These are phyloP conservation scores for Coemansia sp. DNA, from an alignment of 192 early-diverging fungal genomes.

Conservation along the genomic window DNA sequence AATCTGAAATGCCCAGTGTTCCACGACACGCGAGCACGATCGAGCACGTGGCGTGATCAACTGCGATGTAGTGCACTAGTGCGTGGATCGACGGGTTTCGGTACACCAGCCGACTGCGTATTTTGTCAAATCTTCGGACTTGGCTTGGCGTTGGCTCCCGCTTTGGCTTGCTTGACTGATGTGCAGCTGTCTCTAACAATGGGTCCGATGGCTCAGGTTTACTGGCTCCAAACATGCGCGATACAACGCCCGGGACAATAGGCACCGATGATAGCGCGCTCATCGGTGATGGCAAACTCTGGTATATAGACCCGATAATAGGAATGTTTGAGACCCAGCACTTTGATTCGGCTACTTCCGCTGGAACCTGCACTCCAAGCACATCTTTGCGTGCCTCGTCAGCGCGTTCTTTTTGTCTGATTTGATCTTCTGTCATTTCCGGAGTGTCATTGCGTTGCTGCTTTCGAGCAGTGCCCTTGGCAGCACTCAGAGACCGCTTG, in stretches of 20 bases:
- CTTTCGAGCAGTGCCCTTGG: constrained; percentile 1
- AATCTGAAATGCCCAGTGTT: constrained; percentile 80
- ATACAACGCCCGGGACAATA: constrained; percentile 29
- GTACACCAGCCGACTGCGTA: constrained; percentile 47
- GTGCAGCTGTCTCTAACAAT: not conserved
- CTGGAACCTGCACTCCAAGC: constrained; percentile 6
- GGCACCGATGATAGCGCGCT: constrained; percentile 23
- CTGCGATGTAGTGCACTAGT: constrained; percentile 76
- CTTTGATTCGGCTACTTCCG: constrained; percentile 5
- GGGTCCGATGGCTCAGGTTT: not conserved
- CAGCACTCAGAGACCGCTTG: constrained; percentile 19
- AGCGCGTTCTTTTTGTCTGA: not conserved
- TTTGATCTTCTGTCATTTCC: not conserved
- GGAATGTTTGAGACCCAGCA: constrained; percentile 44
- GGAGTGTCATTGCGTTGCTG: not conserved
- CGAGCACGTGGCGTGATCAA: constrained; percentile 74
- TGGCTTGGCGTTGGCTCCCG: constrained; percentile 32
- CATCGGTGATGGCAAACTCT: constrained; percentile 31
- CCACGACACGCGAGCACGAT: constrained; percentile 85
- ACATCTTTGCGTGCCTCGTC: not conserved
- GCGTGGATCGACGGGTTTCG: constrained; percentile 66
- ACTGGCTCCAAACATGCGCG: constrained; percentile 17
- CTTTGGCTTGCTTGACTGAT: constrained; percentile 3
- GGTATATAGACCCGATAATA: constrained; percentile 32
- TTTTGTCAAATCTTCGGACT: constrained; percentile 43